Evolutionary conservation across 106 monocot species (phyloP).

Genomic region (Dendrobium nobile): DNA sequence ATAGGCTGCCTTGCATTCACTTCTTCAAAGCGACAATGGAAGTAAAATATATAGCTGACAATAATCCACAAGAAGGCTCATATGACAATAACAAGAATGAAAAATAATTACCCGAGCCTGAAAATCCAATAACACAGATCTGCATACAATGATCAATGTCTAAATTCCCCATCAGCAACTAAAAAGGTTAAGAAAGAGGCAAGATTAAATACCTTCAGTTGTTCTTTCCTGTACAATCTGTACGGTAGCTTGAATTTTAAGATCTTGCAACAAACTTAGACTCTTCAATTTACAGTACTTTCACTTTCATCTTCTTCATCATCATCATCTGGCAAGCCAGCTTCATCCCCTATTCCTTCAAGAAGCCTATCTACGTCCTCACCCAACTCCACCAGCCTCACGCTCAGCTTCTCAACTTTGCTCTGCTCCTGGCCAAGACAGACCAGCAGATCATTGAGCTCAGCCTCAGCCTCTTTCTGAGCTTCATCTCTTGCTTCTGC

Average conservation of each 20-base stretch:
- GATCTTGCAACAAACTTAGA: background rate
- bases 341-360: slow-evolving; percentile 82
- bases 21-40: too few species aligned
- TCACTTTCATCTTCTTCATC: slow-evolving; percentile 15
- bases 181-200: background rate
- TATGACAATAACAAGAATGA: too few species aligned
- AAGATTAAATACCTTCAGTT: background rate
- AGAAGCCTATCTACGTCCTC: slow-evolving; percentile 88
- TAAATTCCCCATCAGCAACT: background rate
- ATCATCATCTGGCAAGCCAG: slow-evolving; percentile 37
- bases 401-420: slow-evolving; percentile 89
- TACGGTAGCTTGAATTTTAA: background rate
- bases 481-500: slow-evolving; percentile 83
- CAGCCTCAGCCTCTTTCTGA: slow-evolving; percentile 78
- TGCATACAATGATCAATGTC: background rate
- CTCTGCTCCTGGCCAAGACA: slow-evolving; percentile 97
- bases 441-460: slow-evolving; percentile 87
- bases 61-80: too few species aligned
- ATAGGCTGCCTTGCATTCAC: too few species aligned
- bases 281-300: too few species aligned
- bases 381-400: slow-evolving; percentile 70
- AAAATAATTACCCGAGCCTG: too few species aligned
- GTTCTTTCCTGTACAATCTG: background rate
- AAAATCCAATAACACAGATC: background rate
- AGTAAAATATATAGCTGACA: too few species aligned